Base-by-base conservation (phyloP, 129 eudicot genomes). In the Tanacetum coccineum region DNA sequence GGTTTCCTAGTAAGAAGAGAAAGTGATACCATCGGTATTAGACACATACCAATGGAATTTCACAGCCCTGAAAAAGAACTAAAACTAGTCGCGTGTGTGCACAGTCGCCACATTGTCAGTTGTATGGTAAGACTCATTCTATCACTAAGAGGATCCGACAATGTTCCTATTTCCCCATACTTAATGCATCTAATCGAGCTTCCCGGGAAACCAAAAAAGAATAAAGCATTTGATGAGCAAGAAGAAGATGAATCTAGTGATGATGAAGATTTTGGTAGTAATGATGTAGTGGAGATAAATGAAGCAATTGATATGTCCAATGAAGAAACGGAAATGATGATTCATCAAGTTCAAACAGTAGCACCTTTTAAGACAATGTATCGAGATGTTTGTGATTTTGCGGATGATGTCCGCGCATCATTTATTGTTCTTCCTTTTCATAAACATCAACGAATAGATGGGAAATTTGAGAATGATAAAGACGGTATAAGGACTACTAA, bases 381-480 rank as follows among this genome's bases (percentile, higher is more conserved):
- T 45, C 81, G 70, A 60, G 98, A 93, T 56, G 86, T 93, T 45
- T 93, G 98, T 15, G 81, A 82, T 18, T 79, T 73, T 52, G 84
- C 98, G 0, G 91, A 82, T 55, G 96, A 93, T 50, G 70, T 82
- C 8, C 79, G 98, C 26, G 87, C 96, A 22, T 93, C 96, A 0
- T 76, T 93, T 32, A 73, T 93, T 11, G 79, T 93, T 63, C 83
- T 93, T 53, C 98, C 96, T 6, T 93, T 86, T 70, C 98, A 93
- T 75, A 93, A 93, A 59, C 96, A 93, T 72, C 98, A 88, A 59
- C 72, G 98, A 42, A 93, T 93, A 8, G 98, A 93, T 64, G 98
- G 98, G 13, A 88, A 88, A 49, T 62, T 93, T 54, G 98, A 93
- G 78, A 84, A 62, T 19, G 96, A 89, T 36, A 93, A 86, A 66